phyloP scores from a whole-genome alignment of 2,329 filamentous ascomycete species.

The Xylariaceae sp. region DNA sequence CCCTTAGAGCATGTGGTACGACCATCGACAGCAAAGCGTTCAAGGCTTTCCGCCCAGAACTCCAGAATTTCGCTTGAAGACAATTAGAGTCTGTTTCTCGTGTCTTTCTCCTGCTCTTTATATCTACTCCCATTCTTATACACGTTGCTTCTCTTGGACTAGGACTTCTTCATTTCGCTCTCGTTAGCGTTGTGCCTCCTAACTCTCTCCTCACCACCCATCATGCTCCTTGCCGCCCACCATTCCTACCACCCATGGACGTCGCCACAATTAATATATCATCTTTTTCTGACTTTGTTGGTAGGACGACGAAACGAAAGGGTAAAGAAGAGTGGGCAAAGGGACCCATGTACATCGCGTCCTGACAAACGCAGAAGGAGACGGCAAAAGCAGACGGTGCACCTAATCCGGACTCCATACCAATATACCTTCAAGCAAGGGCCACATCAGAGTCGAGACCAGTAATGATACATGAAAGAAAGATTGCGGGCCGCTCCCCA shows the following conservation, averaged over 20 bases:
- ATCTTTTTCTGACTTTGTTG: slow-evolving; percentile 1
- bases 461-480: slow-evolving; percentile 8
- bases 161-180: slow-evolving; percentile 1
- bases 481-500: slow-evolving; percentile 1
- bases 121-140: neutral
- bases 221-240: slow-evolving; percentile 8
- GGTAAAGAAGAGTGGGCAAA: neutral
- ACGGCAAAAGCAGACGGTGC: neutral
- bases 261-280: neutral
- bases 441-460: neutral
- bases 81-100: neutral
- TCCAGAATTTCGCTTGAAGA: neutral
- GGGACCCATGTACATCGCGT: slow-evolving; percentile 5
- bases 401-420: neutral
- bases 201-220: neutral
- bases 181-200: slow-evolving; percentile 8
- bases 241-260: neutral
- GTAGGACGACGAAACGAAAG: neutral
- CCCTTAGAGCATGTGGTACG: neutral
- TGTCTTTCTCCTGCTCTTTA: neutral
- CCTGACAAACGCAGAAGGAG: slow-evolving; percentile 4
- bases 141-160: neutral
- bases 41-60: neutral
- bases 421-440: slow-evolving; percentile 2
- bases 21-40: neutral